These are phyloP conservation scores for Choiromyces venosus DNA, from an alignment of 495 filamentous ascomycete genomes.

Conservation along the genomic window DNA sequence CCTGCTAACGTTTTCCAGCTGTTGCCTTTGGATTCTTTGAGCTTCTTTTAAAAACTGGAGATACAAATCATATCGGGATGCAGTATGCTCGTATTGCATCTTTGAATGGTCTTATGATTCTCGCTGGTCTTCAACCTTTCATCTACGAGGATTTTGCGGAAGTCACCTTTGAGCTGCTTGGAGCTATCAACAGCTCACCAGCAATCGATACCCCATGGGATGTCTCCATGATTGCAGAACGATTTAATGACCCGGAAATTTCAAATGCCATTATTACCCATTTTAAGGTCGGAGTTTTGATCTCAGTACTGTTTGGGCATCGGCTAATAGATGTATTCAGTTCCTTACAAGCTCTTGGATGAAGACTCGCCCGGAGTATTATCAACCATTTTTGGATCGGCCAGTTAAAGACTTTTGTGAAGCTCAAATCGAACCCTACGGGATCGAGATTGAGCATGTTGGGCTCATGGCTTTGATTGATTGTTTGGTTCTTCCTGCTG, in stretches of 20 bases:
- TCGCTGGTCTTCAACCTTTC: conserved; percentile 60
- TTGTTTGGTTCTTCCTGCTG: conserved; percentile 71
- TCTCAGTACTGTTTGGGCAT: background rate
- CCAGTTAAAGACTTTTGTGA: conserved; percentile 65
- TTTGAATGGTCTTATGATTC: conserved; percentile 63
- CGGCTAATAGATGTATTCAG: conserved; percentile 50
- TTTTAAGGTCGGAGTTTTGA: conserved; percentile 52
- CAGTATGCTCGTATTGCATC: conserved; percentile 67
- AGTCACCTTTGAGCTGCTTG: conserved; percentile 62
- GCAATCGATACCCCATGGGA: conserved; percentile 53
- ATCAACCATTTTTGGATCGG: conserved; percentile 58
- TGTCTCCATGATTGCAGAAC: conserved; percentile 58
- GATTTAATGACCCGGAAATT: conserved; percentile 65
- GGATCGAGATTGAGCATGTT: conserved; percentile 82
- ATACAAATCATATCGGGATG: conserved; percentile 57
- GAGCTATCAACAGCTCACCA: conserved; percentile 51
- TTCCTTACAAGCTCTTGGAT: conserved; percentile 84
- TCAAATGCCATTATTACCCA: conserved; percentile 71
- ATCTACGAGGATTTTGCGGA: conserved; percentile 81
- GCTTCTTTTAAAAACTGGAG: conserved; percentile 61
- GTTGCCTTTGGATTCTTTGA: conserved; percentile 93
- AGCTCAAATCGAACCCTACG: conserved; percentile 63
- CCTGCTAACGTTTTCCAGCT: conserved; percentile 52
- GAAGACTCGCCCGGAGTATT: conserved; percentile 63
- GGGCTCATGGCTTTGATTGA: conserved; percentile 72